These are phyloP conservation scores for Aspergillus unguis DNA, from an alignment of 2,329 filamentous ascomycete species.

Conservation along the genomic window DNA sequence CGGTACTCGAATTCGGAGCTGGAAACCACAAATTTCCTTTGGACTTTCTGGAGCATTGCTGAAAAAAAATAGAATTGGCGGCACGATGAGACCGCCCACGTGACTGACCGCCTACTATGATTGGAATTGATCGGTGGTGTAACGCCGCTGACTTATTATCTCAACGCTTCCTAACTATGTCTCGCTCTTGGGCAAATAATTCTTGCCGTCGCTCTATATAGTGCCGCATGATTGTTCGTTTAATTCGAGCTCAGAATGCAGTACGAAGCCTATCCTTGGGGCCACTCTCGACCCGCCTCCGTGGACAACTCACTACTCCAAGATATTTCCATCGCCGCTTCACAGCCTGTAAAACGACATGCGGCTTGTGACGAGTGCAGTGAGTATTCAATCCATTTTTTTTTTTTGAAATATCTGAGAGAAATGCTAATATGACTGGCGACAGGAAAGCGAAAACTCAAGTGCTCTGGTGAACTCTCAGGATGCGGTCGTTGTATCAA, in stretches of 20 bases:
- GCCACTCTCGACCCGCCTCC: constrained; percentile 5
- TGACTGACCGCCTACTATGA: constrained; percentile 31
- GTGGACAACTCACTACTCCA: constrained; percentile 7
- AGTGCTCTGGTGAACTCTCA: constrained; percentile 45
- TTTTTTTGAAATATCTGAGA: too few relatives aligned
- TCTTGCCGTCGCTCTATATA: not conserved
- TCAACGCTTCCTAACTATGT: not conserved
- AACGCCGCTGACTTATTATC: not conserved
- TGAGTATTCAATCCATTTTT: constrained; percentile 27
- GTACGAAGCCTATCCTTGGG: constrained; percentile 13
- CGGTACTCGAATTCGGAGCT: not conserved
- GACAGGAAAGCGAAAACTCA: constrained; percentile 47
- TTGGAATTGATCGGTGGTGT: constrained; percentile 18
- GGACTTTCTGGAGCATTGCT: constrained; percentile 15
- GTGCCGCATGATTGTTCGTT: not conserved
- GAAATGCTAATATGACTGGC: not conserved
- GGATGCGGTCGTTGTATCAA: constrained; percentile 45
- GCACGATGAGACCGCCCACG: constrained; percentile 34
- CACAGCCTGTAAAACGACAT: constrained; percentile 40
- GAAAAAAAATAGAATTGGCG: constrained; percentile 11
- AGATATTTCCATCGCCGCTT: constrained; percentile 11
- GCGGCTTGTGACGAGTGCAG: constrained; percentile 50
- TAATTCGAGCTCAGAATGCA: constrained; percentile 9
- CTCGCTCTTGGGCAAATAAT: constrained; percentile 13
- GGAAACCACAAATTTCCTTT: constrained; percentile 1